Evolutionary conservation across 495 filamentous ascomycete species (phyloP).

Genomic region (Chlorociboria aeruginascens): DNA sequence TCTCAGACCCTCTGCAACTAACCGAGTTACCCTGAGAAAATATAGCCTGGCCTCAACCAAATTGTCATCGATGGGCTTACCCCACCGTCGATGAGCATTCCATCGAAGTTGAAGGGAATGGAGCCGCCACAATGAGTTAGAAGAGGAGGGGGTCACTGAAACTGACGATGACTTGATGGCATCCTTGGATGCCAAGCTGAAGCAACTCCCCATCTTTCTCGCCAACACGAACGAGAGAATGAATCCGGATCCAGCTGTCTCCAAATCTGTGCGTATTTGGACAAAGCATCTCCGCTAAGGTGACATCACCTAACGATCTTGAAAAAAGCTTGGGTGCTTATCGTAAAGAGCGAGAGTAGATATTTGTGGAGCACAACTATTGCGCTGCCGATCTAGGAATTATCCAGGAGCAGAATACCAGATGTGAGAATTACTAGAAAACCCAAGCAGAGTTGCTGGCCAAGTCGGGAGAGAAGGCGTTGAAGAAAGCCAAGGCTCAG

Average conservation of each 20-base stretch:
- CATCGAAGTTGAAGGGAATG: constrained; percentile 59
- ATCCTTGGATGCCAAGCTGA: constrained; percentile 15
- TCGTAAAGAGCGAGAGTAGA: constrained; percentile 32
- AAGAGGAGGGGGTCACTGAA: constrained; percentile 23
- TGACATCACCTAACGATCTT: constrained; percentile 21
- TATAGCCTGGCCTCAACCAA: constrained; percentile 43
- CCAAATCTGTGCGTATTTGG: constrained; percentile 32
- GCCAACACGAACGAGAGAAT: constrained; percentile 25
- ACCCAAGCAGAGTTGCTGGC: constrained; percentile 17
- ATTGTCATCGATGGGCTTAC: constrained; percentile 55
- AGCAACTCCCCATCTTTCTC: constrained; percentile 18
- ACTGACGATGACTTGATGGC: constrained; percentile 14
- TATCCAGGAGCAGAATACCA: constrained; percentile 26
- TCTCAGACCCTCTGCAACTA: neutral
- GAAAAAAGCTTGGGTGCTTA: constrained; percentile 29
- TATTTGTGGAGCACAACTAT: constrained; percentile 29
- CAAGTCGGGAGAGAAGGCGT: constrained; percentile 29
- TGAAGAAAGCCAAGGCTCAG: constrained; percentile 26
- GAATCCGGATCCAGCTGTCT: constrained; percentile 28
- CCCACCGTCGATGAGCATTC: constrained; percentile 50
- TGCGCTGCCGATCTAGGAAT: constrained; percentile 23
- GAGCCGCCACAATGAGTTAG: constrained; percentile 42
- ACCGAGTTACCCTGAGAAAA: constrained; percentile 15
- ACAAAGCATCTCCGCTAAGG: constrained; percentile 24
- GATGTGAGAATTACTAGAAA: constrained; percentile 21